Evolutionary conservation across 1,284 basidiomycete genomes (phyloP), one percentile per base, ranked within the genome.

Genomic region (Heterobasidion parviporum): DNA sequence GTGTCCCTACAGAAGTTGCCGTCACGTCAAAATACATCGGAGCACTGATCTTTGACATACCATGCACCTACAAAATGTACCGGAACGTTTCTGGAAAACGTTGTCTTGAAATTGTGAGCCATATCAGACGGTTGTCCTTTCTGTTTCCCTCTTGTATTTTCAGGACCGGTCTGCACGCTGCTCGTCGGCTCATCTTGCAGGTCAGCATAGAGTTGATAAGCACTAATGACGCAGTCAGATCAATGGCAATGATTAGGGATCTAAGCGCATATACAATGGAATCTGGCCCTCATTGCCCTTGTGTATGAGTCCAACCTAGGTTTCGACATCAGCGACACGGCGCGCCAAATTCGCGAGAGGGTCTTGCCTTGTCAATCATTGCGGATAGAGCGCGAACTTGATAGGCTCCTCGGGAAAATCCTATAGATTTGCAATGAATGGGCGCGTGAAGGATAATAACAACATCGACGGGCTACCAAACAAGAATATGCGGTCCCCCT

Each of bases 381-480:
- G 60, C 74, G 0, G 75, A 72, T 1, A 76, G 59, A 2, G 63
- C 65, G 3, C 76, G 70, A 10, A 69, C 75, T 65, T 77, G 75
- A 59, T 75, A 77, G 18, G 76, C 75, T 14, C 75, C 76, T 35
- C 75, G 67, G 49, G 74, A 77, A 57, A 77, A 78, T 8, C 76
- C 76, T 76, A 57, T 49, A 26, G 49, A 16, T 47, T 10, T 35
- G 54, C 15, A 44, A 14, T 54, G 33, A 52, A 32, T 33, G 36
- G 15, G 49, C 34, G 12, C 8, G 6, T 44, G 48, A 16, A 16
- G 26, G 3, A 26, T 5, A 26, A 26, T 26, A 5, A 20, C 35
- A 55, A 5, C 2, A 60, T 63, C 1, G 48, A 74, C 1, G 20
- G 20, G 26, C 26, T 5, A 26, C 76, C 75, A 56, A 78, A 76